A percentile compares a stretch with the other conserved stretches of the same genome.
These are phyloP conservation scores for Neurospora sp. DNA, from an alignment of 495 filamentous ascomycete species.

Conservation along the genomic window DNA sequence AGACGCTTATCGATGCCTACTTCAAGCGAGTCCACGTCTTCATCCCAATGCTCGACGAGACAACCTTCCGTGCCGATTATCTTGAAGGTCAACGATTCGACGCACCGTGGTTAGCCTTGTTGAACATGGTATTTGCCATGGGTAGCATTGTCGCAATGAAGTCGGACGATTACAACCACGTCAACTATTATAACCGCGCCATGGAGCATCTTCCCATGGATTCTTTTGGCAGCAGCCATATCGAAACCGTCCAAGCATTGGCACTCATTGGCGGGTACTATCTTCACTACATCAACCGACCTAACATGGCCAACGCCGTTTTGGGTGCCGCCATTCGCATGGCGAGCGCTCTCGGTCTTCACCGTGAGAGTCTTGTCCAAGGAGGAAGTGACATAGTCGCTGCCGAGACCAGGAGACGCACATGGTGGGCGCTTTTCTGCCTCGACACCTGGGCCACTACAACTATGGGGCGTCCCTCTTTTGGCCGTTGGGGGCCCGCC, in stretches of 20 bases:
- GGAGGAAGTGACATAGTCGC: conserved; percentile 42
- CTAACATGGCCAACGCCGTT: conserved; percentile 63
- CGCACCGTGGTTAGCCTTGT: conserved; percentile 61
- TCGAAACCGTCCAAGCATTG: conserved; percentile 63
- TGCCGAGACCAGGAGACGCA: conserved; percentile 55
- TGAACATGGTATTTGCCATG: conserved; percentile 76
- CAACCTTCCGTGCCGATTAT: conserved; percentile 62
- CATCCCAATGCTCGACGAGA: conserved; percentile 69
- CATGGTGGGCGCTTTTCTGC: conserved; percentile 76
- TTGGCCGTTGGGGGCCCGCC: conserved; percentile 63
- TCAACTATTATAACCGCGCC: conserved; percentile 61
- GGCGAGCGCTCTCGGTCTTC: conserved; percentile 62
- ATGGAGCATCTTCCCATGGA: conserved; percentile 61
- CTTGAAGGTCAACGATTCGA: conserved; percentile 57
- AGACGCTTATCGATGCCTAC: conserved; percentile 63
- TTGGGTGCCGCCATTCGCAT: conserved; percentile 59
- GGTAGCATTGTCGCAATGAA: conserved; percentile 63
- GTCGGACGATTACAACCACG: conserved; percentile 59
- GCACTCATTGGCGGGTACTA: conserved; percentile 68
- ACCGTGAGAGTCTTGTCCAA: conserved; percentile 56
- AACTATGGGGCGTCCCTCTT: conserved; percentile 66
- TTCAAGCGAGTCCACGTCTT: conserved; percentile 69
- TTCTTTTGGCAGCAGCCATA: conserved; percentile 56
- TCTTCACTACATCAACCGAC: conserved; percentile 69
- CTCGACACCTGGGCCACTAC: conserved; percentile 72